Conservation (phyloP, 2,329 filamentous ascomycete species). For the Neurospora crassa region DNA sequence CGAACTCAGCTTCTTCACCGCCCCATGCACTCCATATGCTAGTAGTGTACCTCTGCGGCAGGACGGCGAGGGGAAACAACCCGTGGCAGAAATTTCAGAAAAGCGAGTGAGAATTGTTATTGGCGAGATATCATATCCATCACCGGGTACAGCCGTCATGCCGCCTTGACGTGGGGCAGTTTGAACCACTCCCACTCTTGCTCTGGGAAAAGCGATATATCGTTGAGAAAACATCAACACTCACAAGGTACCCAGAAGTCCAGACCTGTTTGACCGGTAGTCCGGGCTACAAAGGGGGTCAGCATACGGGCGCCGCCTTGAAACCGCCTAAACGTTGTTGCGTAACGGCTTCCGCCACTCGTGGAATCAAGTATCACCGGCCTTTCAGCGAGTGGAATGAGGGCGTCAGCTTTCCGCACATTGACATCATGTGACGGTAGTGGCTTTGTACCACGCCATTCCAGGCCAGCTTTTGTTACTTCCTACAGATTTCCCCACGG, state of each 20-base stretch:
- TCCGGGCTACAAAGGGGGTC: not conserved
- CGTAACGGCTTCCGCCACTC: not conserved
- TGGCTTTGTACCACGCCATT: not conserved
- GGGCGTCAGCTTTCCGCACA: not conserved
- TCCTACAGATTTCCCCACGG: not conserved
- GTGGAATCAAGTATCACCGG: not conserved
- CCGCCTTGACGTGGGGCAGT: not conserved
- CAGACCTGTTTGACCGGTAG: not conserved
- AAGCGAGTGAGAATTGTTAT: not conserved
- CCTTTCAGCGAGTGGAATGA: not conserved
- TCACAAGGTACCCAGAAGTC: not conserved
- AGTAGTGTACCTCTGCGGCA: not conserved
- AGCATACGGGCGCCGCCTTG: not conserved
- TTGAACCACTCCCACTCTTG: not conserved
- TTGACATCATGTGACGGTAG: not conserved
- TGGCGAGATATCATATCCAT: not conserved
- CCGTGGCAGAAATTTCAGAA: not conserved
- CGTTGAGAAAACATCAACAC: not conserved
- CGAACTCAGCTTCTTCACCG: conserved; percentile 14
- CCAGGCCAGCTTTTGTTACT: not conserved
- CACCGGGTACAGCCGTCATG: not conserved
- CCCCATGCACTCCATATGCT: conserved; percentile 6
- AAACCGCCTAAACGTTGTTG: not conserved
- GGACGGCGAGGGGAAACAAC: not conserved
- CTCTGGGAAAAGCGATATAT: not conserved